Conservation (phyloP, 495 filamentous ascomycete species). For the Neurospora sp. region DNA sequence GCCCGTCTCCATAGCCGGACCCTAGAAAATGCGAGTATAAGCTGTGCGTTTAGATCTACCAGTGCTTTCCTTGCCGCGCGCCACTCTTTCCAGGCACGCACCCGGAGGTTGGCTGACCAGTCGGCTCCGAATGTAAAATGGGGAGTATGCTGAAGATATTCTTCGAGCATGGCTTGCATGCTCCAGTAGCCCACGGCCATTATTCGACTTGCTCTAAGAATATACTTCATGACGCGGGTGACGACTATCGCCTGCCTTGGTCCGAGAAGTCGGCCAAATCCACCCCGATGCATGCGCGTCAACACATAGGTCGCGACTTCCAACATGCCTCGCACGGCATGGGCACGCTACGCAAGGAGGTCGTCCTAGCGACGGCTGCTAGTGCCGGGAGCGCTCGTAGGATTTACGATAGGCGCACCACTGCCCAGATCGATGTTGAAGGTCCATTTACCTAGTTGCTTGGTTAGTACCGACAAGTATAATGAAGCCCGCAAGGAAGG, state of each 20-base stretch:
- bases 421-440: slow-evolving; percentile 35
- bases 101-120: not conserved
- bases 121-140: not conserved
- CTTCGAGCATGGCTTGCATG: not conserved
- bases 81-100: not conserved
- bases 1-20: not conserved
- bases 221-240: not conserved
- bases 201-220: not conserved
- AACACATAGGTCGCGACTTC: not conserved
- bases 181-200: not conserved
- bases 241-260: not conserved
- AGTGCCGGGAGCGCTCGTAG: slow-evolving; percentile 7
- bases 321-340: not conserved
- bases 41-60: not conserved
- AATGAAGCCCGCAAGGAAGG: not conserved
- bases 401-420: not conserved
- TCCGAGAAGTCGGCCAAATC: not conserved
- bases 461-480: not conserved
- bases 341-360: not conserved
- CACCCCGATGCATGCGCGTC: not conserved
- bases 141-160: not conserved
- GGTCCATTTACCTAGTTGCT: slow-evolving; percentile 31
- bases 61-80: not conserved
- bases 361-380: slow-evolving; percentile 11
- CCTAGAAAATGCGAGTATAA: not conserved